Base-by-base conservation (phyloP, 2,329 filamentous ascomycete genomes). In the Diaporthe citri region DNA sequence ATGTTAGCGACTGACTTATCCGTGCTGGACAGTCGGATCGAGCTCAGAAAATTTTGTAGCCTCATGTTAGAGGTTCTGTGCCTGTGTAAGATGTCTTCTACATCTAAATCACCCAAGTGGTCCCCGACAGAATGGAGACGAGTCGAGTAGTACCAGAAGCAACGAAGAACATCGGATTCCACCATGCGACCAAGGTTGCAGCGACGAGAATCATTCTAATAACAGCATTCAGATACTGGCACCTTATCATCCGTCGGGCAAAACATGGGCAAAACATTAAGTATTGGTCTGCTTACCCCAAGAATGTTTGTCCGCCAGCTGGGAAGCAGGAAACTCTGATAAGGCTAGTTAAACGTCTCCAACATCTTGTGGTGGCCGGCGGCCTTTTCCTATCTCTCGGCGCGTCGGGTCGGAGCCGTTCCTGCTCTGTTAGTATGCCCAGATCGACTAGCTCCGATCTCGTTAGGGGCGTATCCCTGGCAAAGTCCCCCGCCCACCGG, bases 1-100 rank as follows among this genome's bases (percentile, higher is more conserved):
- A 51, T 56, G 10, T 67, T 72, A n/a, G 55, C 55, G 28, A 71
- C 69, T 48, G 71, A 73, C 36, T 52, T 51, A 13, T 67, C 71
- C 46, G 71, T 43, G 39, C 41, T 57, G 59, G 71, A 55, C 60
- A 73, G 39, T 48, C 60, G 36, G 52, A 64, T 36, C 71, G 48
- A 59, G 39, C 52, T 64, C 55, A 57, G n/a, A 12, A 73, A 25
- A 13, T 17, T 22, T 28, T 39, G 62, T 52, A 67, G 46, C 62
- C 62, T 52, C 62, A 67, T 67, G 12, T 52, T 67, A 17, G 13
- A 52, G 43, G 31, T 36, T 36, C 20, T 67, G 62, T 67, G 28
- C 31, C 62, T 67, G 46, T 67, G 62, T 20, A 10, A 39, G 62
- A 39, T 67, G 46, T 67, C 34, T 17, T 39, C 12, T 51, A 22